Evolutionary conservation across 345 rosid species (phyloP), one percentile per base, ranked within the genome.

Genomic region (Firmiana major): DNA sequence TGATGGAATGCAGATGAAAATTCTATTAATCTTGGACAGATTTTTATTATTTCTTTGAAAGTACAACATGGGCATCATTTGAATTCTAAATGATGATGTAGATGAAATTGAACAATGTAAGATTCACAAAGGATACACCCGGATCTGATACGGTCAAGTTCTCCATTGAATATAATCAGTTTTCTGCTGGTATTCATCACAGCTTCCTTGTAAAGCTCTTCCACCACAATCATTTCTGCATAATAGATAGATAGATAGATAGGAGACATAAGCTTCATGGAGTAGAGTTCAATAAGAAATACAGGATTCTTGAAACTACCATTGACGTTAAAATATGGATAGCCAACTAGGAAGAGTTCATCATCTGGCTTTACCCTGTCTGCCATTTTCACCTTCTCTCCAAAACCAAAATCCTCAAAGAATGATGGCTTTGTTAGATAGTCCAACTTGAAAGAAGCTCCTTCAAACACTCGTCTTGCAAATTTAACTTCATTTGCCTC

Each of bases 141-240:
- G 9, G 98, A 94, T 79, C 98, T 80, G 79, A 94, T 94, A 11
- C 98, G 95, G 82, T 94, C 98, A 42, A 94, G 97, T 79, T 94
- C 97, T 38, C 97, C 95, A 13, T 94, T 94, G 87, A 94, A 94
- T 80, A 94, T 81, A 74, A 94, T 93, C 65, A 93, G 82, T 87
- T 88, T 86, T 3, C 98, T 77, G 21, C 66, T 66, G 34, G 95
- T 93, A 67, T 86, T 85, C 58, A 67, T 76, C 40, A 94, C 94
- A 66, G 97, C 92, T 86, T 91, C 98, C 70, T 87, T 88, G 89
- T 88, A 94, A 48, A 94, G 98, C 89, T 94, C 98, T 79, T 94
- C 98, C 78, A 93, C 98, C 75, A 93, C 97, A 28, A 94, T 93
- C 98, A 94, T 94, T 88, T 94, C 98, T 94, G 87, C 65, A 70